phyloP scores from a whole-genome alignment of 2,329 filamentous ascomycete species.

The Xylariaceae sp. region DNA sequence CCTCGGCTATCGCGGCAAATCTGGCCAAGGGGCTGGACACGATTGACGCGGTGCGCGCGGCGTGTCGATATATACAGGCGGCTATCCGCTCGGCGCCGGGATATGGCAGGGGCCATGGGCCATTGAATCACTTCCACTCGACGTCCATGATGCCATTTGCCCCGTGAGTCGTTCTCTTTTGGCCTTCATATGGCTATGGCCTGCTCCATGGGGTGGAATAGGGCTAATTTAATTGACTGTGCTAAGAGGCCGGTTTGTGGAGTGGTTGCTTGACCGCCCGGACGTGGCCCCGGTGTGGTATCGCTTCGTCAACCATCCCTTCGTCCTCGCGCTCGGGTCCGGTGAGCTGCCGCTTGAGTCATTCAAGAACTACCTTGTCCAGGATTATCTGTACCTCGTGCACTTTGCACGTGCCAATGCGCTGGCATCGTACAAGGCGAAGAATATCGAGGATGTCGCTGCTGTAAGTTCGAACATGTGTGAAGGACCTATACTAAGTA shows the following conservation, averaged over 20 bases:
- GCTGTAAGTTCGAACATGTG: slow-evolving; percentile 44
- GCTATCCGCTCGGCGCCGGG: slow-evolving; percentile 61
- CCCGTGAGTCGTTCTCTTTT: slow-evolving; percentile 40
- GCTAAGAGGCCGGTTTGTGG: slow-evolving; percentile 66
- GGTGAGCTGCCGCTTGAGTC: slow-evolving; percentile 68
- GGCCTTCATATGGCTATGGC: neutral
- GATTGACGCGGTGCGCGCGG: slow-evolving; percentile 56
- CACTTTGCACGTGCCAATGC: slow-evolving; percentile 87
- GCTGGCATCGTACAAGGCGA: slow-evolving; percentile 78
- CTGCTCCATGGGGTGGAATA: neutral
- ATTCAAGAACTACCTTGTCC: slow-evolving; percentile 84
- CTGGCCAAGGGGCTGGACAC: slow-evolving; percentile 55
- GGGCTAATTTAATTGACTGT: slow-evolving; percentile 9
- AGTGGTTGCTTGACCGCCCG: slow-evolving; percentile 70
- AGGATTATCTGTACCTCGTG: slow-evolving; percentile 88
- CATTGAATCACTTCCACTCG: slow-evolving; percentile 75
- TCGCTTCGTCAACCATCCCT: slow-evolving; percentile 72
- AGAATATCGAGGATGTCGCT: slow-evolving; percentile 64
- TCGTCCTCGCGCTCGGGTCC: slow-evolving; percentile 69
- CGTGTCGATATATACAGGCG: slow-evolving; percentile 65
- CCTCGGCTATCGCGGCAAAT: slow-evolving; percentile 75
- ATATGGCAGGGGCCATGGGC: slow-evolving; percentile 62
- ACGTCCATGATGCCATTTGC: slow-evolving; percentile 62
- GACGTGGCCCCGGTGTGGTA: slow-evolving; percentile 73
- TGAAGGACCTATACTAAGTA: too few relatives aligned